Conservation (phyloP, 176 grass and related monocot genomes). For the Paspalum vaginatum region DNA sequence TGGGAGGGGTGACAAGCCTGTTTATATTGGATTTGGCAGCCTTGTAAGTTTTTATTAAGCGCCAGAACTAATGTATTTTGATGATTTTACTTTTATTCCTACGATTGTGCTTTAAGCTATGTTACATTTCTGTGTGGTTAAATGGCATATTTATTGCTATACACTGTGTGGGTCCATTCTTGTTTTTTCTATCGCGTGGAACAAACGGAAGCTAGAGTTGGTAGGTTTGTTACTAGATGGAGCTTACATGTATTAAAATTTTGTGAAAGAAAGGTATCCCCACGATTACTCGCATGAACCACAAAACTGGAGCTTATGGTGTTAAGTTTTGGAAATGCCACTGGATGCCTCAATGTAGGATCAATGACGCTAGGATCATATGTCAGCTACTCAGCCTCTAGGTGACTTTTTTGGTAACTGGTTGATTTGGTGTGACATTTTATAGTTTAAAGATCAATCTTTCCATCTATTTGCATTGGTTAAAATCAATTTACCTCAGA, state of each 20-base stretch:
- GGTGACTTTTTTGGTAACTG: background rate
- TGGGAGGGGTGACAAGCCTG: slow-evolving; percentile 58
- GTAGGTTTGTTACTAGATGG: slow-evolving; percentile 5
- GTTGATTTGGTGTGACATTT: background rate
- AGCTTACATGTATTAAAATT: background rate
- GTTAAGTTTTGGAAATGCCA: slow-evolving; percentile 1
- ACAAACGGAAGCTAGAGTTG: background rate
- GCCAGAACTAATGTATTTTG: background rate
- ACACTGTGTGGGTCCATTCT: background rate
- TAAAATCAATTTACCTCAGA: background rate
- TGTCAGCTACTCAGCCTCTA: background rate
- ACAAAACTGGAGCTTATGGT: background rate
- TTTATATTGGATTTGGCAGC: slow-evolving; percentile 86
- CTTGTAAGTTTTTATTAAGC: slow-evolving; percentile 48
- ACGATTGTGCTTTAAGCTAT: background rate
- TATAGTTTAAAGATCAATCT: background rate
- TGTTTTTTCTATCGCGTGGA: background rate
- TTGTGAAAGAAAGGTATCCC: background rate
- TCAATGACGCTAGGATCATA: background rate
- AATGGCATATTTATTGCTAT: background rate
- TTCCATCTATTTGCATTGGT: background rate
- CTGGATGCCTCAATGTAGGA: background rate
- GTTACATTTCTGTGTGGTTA: background rate
- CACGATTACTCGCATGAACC: background rate
- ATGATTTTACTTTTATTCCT: slow-evolving; percentile 6